A percentile compares a stretch with the other conserved stretches of the same genome.
Conservation (phyloP, 768 basidiomycete species). For the Neoboletus magnificus region DNA sequence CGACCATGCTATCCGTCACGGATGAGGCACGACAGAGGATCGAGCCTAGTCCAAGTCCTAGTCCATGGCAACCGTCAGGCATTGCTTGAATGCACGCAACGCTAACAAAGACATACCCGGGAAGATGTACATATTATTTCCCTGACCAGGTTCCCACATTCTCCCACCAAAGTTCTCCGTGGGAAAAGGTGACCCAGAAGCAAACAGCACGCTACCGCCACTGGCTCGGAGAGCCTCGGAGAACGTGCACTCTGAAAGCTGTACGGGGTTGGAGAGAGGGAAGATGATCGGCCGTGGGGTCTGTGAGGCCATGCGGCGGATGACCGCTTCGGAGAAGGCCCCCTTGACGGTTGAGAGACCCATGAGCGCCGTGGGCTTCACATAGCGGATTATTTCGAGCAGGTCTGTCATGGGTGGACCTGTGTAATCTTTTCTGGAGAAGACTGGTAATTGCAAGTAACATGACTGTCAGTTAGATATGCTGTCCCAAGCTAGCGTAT, state of each 20-base stretch:
- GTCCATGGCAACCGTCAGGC: background rate
- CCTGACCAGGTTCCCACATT: constrained; percentile 76
- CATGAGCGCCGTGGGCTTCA: constrained; percentile 85
- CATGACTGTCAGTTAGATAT: background rate
- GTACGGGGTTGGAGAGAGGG: constrained; percentile 86
- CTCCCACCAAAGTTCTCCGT: constrained; percentile 53
- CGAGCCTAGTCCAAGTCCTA: constrained; percentile 59
- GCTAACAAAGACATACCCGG: constrained; percentile 41
- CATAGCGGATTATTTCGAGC: constrained; percentile 72
- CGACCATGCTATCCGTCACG: constrained; percentile 87
- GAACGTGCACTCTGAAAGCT: constrained; percentile 79
- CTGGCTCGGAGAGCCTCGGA: constrained; percentile 70
- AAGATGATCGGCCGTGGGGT: constrained; percentile 89
- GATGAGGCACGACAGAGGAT: constrained; percentile 64
- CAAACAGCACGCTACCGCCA: constrained; percentile 76
- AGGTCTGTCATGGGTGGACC: constrained; percentile 75
- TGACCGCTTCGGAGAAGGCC: constrained; percentile 70
- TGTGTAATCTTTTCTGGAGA: constrained; percentile 76
- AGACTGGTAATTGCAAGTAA: constrained; percentile 46
- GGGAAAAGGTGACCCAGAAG: constrained; percentile 85
- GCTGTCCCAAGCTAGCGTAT: background rate
- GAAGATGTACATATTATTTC: constrained; percentile 93
- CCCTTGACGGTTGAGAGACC: constrained; percentile 87
- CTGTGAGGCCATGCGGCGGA: constrained; percentile 71
- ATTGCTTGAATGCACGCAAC: background rate